Percentiles rank a stretch among this genome's conserved stretches.
These are phyloP conservation scores for Hypholoma fasciculare DNA, from an alignment of 768 basidiomycete genomes.

Conservation along the genomic window DNA sequence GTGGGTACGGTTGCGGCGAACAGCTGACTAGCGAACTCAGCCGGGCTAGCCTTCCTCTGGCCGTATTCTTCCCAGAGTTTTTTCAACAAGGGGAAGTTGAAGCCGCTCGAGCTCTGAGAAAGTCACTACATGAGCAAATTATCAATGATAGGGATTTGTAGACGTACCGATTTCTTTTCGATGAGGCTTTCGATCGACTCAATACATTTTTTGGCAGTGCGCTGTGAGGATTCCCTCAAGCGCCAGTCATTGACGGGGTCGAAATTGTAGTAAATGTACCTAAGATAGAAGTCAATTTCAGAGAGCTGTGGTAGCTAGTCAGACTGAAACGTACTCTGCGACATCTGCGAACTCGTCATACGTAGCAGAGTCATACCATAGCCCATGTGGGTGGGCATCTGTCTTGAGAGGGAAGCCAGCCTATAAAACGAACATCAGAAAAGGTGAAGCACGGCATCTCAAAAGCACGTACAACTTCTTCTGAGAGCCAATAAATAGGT, in stretches of 20 bases:
- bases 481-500: conserved; percentile 61
- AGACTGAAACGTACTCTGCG: conserved; percentile 39
- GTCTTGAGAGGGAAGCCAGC: conserved; percentile 46
- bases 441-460: neutral
- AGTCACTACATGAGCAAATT: neutral
- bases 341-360: conserved; percentile 47
- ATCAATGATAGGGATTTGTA: neutral
- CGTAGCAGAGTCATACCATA: conserved; percentile 38
- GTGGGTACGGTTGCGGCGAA: conserved; percentile 59
- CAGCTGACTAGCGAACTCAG: conserved; percentile 45
- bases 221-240: conserved; percentile 38
- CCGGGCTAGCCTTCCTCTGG: conserved; percentile 14
- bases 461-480: conserved; percentile 48
- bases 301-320: neutral
- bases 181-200: conserved; percentile 30
- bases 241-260: conserved; percentile 48
- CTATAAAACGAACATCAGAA: conserved; percentile 21
- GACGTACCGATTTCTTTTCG: conserved; percentile 21
- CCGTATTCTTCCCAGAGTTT: conserved; percentile 24
- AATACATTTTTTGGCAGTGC: conserved; percentile 29
- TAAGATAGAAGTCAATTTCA: conserved; percentile 11
- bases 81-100: conserved; percentile 30
- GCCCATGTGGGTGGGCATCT: conserved; percentile 25
- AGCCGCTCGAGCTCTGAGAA: neutral
- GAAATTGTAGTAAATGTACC: conserved; percentile 47